Evolutionary conservation across 495 filamentous ascomycete species (phyloP).

Genomic region (Pseudomonodictys pantanalensis): DNA sequence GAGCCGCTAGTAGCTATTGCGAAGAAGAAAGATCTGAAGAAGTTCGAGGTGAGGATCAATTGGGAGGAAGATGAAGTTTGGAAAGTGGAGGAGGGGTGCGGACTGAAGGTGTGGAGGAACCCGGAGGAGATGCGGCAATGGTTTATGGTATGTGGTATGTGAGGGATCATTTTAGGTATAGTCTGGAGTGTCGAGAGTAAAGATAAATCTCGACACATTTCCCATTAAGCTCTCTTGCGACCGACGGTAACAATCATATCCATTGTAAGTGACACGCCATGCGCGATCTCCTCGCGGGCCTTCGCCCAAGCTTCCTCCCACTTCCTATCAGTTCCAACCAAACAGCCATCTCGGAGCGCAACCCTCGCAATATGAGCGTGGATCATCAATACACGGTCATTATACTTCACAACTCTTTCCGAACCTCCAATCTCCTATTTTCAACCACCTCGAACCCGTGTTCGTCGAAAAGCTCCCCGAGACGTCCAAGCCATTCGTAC

Average conservation of each 20-base stretch:
- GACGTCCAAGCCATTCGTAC: slow-evolving; percentile 4
- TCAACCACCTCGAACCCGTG: slow-evolving; percentile 10
- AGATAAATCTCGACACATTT: no score
- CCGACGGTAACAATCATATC: slow-evolving; percentile 13
- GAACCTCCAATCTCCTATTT: not conserved
- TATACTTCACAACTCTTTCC: slow-evolving; percentile 7
- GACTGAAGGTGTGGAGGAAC: no score
- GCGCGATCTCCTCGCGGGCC: slow-evolving; percentile 14
- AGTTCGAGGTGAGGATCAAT: no score
- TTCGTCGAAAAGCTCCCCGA: slow-evolving; percentile 3
- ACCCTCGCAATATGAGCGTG: not conserved
- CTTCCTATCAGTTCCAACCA: slow-evolving; percentile 18
- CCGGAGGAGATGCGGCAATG: no score
- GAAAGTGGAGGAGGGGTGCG: no score
- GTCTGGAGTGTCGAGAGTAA: no score
- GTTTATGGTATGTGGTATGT: no score
- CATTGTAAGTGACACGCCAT: slow-evolving; percentile 12
- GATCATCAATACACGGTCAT: slow-evolving; percentile 16
- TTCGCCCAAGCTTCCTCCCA: slow-evolving; percentile 14
- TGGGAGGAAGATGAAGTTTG: no score
- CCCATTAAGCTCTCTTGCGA: slow-evolving; percentile 1
- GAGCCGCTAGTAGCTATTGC: no score
- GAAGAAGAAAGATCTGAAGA: no score
- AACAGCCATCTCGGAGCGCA: slow-evolving; percentile 1
- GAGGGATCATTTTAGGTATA: no score